Conservation (phyloP, 306 rosid genomes). For the Delonix regia region DNA sequence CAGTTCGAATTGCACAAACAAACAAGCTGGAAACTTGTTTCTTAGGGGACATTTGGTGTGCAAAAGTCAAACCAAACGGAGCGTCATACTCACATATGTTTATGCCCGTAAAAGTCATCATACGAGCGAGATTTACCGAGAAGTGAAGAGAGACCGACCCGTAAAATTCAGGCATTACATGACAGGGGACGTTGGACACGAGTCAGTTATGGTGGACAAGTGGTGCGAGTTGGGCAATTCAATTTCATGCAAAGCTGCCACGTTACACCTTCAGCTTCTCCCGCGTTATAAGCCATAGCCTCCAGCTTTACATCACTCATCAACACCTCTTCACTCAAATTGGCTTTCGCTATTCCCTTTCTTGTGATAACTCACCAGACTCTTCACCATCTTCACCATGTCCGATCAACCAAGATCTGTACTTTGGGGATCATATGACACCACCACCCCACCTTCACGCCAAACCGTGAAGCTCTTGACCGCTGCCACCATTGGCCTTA, state of each 20-base stretch:
- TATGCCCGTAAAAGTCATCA: not conserved
- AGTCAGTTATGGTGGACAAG: constrained; percentile 33
- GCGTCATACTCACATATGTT: not conserved
- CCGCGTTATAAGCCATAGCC: constrained; percentile 33
- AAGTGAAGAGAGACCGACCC: not conserved
- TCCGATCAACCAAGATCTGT: not conserved
- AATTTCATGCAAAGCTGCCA: constrained; percentile 48
- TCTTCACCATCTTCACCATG: not conserved
- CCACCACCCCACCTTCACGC: constrained; percentile 36
- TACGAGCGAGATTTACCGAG: not conserved
- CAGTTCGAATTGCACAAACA: too few species aligned
- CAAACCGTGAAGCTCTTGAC: constrained; percentile 53
- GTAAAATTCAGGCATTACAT: too few species aligned
- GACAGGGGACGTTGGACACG: constrained; percentile 31
- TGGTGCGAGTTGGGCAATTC: constrained; percentile 27
- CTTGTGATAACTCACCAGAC: not conserved
- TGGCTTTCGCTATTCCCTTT: not conserved
- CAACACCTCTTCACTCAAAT: not conserved
- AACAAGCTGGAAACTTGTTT: too few species aligned
- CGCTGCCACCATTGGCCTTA: constrained; percentile 48
- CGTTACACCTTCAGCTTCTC: constrained; percentile 35
- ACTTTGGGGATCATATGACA: not conserved
- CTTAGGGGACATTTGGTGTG: too few species aligned
- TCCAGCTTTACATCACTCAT: constrained; percentile 26
- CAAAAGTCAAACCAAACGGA: too few species aligned